phyloP scores from a whole-genome alignment of 495 filamentous ascomycete genomes.

The Aspergillus coremiiformis region DNA sequence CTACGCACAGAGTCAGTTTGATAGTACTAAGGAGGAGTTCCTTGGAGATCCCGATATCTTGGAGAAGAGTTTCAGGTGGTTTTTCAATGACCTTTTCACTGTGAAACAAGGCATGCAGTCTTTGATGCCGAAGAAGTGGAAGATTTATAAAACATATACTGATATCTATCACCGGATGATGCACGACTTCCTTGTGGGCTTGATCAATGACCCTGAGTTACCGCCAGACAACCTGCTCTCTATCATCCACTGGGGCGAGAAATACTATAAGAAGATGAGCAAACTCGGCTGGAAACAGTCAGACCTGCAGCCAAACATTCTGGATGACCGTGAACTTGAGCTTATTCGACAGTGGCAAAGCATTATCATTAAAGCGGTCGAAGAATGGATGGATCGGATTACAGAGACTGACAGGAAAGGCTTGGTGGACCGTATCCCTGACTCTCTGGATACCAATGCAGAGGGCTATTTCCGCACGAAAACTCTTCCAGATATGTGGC shows the following conservation, averaged over 20 bases:
- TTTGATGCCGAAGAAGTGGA: conserved; percentile 96
- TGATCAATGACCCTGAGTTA: conserved; percentile 74
- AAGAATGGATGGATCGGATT: conserved; percentile 96
- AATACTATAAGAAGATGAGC: conserved; percentile 92
- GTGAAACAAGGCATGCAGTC: conserved; percentile 83
- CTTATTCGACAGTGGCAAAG: conserved; percentile 88
- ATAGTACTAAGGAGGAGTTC: conserved; percentile 66
- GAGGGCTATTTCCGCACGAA: conserved; percentile 84
- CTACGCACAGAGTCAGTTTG: conserved; percentile 65
- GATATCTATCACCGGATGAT: conserved; percentile 87
- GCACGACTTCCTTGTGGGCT: conserved; percentile 79
- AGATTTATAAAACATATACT: conserved; percentile 83
- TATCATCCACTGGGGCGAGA: conserved; percentile 91
- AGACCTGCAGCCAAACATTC: conserved; percentile 70
- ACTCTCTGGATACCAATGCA: conserved; percentile 76
- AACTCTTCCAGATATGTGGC: conserved; percentile 89
- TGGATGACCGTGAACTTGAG: conserved; percentile 82
- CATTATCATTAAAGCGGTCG: conserved; percentile 88
- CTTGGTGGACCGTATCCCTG: conserved; percentile 67
- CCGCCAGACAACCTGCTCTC: conserved; percentile 72
- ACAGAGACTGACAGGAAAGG: conserved; percentile 68
- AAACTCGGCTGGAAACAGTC: conserved; percentile 71
- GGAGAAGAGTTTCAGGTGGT: conserved; percentile 85
- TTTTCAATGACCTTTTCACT: conserved; percentile 91
- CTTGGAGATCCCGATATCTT: conserved; percentile 72